Evolutionary conservation across 148 eudicot genomes (phyloP), one percentile per base, ranked within the genome.

Genomic region (Diospyros kaki): DNA sequence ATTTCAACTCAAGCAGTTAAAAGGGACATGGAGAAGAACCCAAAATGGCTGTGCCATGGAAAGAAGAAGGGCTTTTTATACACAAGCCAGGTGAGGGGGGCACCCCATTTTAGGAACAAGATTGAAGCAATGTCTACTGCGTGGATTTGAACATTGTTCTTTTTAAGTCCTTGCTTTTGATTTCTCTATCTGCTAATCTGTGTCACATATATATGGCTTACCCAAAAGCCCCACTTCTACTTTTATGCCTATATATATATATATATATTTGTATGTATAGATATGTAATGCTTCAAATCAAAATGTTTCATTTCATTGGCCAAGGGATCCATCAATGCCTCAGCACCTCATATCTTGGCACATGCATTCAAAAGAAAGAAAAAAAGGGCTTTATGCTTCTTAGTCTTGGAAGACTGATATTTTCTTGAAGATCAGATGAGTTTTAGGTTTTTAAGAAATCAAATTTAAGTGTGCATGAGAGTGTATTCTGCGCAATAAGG

Each of bases 291-390:
- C 68, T 53, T 12, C 28, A 74, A 69, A 75, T 74, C 68, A 67
- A 51, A 73, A 73, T 54, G 68, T 68, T 41, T 68, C 77, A 66
- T 68, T 59, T 61, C 63, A 73, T 59, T 73, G 54, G 76, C 73
- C 44, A 46, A 38, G 12, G 53, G 28, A 28, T 28, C 28, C 28
- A 28, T 28, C 10, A 12, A 17, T 44, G 28, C 11, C 65, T 58
- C 1, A 74, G 13, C 61, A 40, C 4, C 9, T 15, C 50, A 17
- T 55, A 51, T 38, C 17, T 66, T 48, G 70, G 15, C 42, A 68
- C 56, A 42, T 71, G 63, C 63, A 56, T 56, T 71, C 6, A 71
- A 8, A 43, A 41, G 6, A 46, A 13, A 17, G 43, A 8, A 38
- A 40, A 2, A 41, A 39, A 9, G 38, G 4, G 64, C 28, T 56